These are phyloP conservation scores for Xerocomus potaroensis DNA, from an alignment of 768 basidiomycete genomes.

Conservation along the genomic window DNA sequence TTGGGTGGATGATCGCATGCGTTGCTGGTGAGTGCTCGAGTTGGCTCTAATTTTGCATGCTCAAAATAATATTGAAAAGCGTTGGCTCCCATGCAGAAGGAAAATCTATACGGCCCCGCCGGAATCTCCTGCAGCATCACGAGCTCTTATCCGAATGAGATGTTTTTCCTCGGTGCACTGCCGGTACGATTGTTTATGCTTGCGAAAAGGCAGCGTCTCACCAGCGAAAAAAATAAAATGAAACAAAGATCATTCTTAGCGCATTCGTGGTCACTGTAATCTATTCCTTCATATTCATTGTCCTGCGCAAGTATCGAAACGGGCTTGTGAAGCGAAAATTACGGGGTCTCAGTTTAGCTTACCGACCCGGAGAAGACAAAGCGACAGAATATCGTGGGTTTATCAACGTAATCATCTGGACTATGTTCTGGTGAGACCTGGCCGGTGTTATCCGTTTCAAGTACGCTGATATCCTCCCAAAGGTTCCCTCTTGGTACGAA, in stretches of 20 bases:
- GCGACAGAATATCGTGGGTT: conserved; percentile 56
- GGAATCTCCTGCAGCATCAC: conserved; percentile 53
- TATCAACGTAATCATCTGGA: conserved; percentile 55
- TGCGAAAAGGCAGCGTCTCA: not conserved
- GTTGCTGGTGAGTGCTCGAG: conserved; percentile 43
- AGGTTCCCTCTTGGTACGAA: conserved; percentile 60
- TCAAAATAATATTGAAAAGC: conserved; percentile 27
- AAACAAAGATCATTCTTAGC: conserved; percentile 54
- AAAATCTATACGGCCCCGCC: conserved; percentile 47
- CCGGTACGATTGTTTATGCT: conserved; percentile 42
- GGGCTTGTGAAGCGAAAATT: conserved; percentile 50
- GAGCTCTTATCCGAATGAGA: conserved; percentile 35
- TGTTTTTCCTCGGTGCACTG: conserved; percentile 54
- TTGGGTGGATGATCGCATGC: conserved; percentile 54
- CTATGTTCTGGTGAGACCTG: conserved; percentile 62
- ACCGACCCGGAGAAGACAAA: conserved; percentile 39
- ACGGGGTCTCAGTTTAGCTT: conserved; percentile 46
- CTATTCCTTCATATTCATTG: conserved; percentile 59
- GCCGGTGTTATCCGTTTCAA: not conserved
- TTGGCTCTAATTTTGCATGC: not conserved
- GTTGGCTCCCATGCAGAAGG: conserved; percentile 33
- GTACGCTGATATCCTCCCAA: conserved; percentile 5
- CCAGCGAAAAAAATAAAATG: not conserved
- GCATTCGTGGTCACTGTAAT: conserved; percentile 51
- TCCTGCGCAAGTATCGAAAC: conserved; percentile 53